phyloP scores from a whole-genome alignment of 306 rosid genomes.

The Quercus variabilis region DNA sequence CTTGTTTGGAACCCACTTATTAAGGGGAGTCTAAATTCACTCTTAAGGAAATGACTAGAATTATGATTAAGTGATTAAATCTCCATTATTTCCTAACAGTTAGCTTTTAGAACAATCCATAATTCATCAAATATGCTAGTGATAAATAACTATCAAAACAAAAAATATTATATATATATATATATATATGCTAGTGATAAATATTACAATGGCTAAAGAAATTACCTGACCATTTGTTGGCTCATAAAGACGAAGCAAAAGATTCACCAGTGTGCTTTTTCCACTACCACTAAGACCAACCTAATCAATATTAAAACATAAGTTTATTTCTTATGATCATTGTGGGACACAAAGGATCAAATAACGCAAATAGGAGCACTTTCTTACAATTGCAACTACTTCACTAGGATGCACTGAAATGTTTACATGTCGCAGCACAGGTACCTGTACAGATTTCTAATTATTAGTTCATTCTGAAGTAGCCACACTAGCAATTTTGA shows the following conservation, averaged over 20 bases:
- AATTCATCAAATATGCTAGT: too few species aligned
- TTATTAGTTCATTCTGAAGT: conserved; percentile 23
- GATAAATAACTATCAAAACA: too few species aligned
- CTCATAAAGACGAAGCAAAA: conserved; percentile 90
- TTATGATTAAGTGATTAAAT: too few species aligned
- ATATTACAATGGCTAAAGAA: conserved; percentile 4
- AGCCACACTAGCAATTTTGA: conserved; percentile 22
- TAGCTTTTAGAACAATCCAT: too few species aligned
- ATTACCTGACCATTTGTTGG: conserved; percentile 92
- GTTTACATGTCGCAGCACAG: conserved; percentile 70
- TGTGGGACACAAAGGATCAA: conserved; percentile 14
- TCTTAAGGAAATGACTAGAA: too few species aligned
- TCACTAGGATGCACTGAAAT: conserved; percentile 69
- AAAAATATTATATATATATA: too few species aligned
- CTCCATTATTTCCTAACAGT: too few species aligned
- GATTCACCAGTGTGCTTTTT: conserved; percentile 93
- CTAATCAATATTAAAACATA: conserved; percentile 34
- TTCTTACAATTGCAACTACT: conserved; percentile 94
- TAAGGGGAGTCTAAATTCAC: too few species aligned
- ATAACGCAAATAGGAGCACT: conserved; percentile 17
- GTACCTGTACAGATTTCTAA: conserved; percentile 50
- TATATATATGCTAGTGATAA: not conserved
- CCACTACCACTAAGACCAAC: conserved; percentile 99
- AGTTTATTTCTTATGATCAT: conserved; percentile 21
- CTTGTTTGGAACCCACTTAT: too few species aligned